phyloP scores from a whole-genome alignment of 169 alveolate species.

The Perkinsus olseni region DNA sequence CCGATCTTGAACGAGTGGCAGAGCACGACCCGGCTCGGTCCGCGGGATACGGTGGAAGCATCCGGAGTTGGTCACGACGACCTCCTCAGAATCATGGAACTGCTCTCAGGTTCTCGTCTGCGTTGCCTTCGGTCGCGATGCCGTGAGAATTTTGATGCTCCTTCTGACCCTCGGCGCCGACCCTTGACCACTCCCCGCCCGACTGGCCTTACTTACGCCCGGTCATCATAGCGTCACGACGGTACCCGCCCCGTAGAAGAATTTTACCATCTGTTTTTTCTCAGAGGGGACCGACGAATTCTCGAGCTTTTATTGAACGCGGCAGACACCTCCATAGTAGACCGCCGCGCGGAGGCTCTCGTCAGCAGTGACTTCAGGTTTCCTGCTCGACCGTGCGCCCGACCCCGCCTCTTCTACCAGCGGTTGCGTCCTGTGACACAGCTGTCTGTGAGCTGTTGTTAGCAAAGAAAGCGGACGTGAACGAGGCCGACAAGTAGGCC shows the following conservation, averaged over 20 bases:
- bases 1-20: not conserved
- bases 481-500: not conserved
- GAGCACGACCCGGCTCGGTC: not conserved
- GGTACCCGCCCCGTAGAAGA: not conserved
- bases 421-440: not conserved
- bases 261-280: not conserved
- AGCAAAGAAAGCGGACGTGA: not conserved
- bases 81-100: not conserved
- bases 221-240: not conserved
- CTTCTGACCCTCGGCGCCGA: not conserved
- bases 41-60: not conserved
- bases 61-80: not conserved
- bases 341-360: not conserved
- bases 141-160: not conserved
- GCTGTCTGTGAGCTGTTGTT: not conserved
- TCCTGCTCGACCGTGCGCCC: not conserved
- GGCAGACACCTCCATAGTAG: not conserved
- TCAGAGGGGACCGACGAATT: not conserved
- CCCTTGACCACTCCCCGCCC: not conserved
- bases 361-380: not conserved
- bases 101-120: not conserved
- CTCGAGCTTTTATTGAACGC: not conserved
- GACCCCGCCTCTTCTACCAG: not conserved
- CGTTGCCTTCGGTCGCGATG: not conserved
- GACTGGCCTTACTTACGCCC: not conserved